Conservation (phyloP, 768 basidiomycete genomes). For the Russula abietina region DNA sequence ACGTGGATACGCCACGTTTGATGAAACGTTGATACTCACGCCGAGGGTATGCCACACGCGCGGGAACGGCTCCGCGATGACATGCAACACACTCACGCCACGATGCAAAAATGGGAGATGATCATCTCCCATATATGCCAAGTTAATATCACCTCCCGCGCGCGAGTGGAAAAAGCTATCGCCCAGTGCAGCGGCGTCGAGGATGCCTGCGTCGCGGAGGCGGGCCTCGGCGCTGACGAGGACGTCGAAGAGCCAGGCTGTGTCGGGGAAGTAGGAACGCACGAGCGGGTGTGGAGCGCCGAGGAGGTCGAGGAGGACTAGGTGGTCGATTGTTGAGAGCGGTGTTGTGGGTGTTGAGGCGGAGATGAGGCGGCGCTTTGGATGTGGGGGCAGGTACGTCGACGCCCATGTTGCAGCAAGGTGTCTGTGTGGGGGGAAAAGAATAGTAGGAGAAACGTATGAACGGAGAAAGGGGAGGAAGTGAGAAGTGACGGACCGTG, state of each 20-base stretch:
- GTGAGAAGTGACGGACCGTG: slow-evolving; percentile 50
- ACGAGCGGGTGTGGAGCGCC: slow-evolving; percentile 73
- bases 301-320: slow-evolving; percentile 89
- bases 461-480: background rate
- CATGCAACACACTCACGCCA: slow-evolving; percentile 85
- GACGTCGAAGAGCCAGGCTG: slow-evolving; percentile 88
- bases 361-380: slow-evolving; percentile 50
- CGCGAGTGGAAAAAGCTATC: slow-evolving; percentile 66
- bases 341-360: slow-evolving; percentile 46
- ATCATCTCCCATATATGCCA: slow-evolving; percentile 80
- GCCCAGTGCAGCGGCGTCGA: slow-evolving; percentile 38
- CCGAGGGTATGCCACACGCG: slow-evolving; percentile 76
- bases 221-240: slow-evolving; percentile 66
- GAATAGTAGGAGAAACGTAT: background rate
- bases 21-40: slow-evolving; percentile 40
- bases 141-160: slow-evolving; percentile 33
- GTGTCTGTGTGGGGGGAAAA: slow-evolving; percentile 47
- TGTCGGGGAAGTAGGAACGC: slow-evolving; percentile 76
- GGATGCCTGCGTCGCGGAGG: slow-evolving; percentile 58
- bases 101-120: slow-evolving; percentile 81
- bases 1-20: background rate
- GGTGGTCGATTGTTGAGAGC: slow-evolving; percentile 76
- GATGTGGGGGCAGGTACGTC: slow-evolving; percentile 55
- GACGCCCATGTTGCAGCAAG: slow-evolving; percentile 80
- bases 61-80: slow-evolving; percentile 89